These are phyloP conservation scores for Eucalyptus grandis DNA, from an alignment of 345 rosid genomes.

Conservation along the genomic window DNA sequence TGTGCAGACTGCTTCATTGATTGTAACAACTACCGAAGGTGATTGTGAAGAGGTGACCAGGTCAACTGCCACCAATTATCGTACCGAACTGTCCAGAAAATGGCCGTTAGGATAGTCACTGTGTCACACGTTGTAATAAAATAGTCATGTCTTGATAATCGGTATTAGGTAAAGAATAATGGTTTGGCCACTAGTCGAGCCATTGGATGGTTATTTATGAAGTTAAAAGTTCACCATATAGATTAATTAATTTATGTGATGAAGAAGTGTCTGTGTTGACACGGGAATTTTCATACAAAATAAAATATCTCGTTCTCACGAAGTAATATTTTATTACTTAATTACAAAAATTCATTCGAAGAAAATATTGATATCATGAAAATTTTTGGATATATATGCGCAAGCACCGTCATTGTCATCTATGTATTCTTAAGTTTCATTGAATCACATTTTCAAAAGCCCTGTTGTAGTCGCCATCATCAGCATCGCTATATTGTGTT, in stretches of 20 bases:
- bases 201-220: not conserved
- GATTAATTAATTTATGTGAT: not conserved
- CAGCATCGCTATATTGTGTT: too few species aligned
- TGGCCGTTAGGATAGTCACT: not conserved
- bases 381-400: not conserved
- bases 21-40: not conserved
- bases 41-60: not conserved
- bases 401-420: rapidly evolving
- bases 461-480: not conserved
- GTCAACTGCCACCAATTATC: not conserved
- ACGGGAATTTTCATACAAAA: not conserved
- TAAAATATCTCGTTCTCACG: not conserved
- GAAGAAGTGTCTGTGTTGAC: not conserved
- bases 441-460: not conserved
- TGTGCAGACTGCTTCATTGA: not conserved
- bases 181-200: not conserved
- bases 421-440: not conserved
- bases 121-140: not conserved
- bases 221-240: not conserved
- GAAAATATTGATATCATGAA: not conserved
- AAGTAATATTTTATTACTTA: not conserved
- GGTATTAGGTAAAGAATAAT: not conserved
- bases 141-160: not conserved
- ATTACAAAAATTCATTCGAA: not conserved
- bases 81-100: not conserved